Percentiles rank a stretch among this genome's conserved stretches.
Evolutionary conservation across 305 asterid species (phyloP).

Genomic region (Rubia peregrina): DNA sequence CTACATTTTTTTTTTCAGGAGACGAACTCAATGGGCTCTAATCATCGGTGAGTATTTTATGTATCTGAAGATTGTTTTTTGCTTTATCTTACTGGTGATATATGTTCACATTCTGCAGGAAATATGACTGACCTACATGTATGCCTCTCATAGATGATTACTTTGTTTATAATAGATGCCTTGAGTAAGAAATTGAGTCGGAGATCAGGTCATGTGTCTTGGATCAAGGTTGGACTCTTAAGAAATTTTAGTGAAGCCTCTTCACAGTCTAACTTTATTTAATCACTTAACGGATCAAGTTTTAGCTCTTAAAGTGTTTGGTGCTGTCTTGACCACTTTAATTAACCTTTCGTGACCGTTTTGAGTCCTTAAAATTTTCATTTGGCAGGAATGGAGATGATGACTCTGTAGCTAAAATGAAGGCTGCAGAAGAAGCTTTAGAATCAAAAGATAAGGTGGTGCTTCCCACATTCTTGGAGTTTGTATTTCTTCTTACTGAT

Average conservation of each 20-base stretch:
- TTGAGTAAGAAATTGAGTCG: background rate
- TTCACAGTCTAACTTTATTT: too few relatives aligned
- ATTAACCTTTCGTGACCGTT: background rate
- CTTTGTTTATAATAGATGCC: background rate
- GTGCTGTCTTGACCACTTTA: background rate
- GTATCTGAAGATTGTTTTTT: background rate
- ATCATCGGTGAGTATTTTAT: conserved; percentile 46
- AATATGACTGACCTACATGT: background rate
- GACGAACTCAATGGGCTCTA: conserved; percentile 39
- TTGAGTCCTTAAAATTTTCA: background rate
- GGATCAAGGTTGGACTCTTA: background rate
- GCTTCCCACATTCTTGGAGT: conserved; percentile 1
- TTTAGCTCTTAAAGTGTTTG: background rate
- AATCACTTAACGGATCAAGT: background rate
- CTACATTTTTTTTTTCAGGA: conserved; percentile 15
- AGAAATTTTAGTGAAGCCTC: too few relatives aligned
- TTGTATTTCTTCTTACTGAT: background rate
- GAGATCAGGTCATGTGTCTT: background rate
- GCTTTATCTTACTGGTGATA: conserved; percentile 8
- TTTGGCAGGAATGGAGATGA: conserved; percentile 51
- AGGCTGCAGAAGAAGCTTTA: conserved; percentile 70
- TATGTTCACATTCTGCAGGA: conserved; percentile 3
- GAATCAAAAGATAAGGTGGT: conserved; percentile 78
- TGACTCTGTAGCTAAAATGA: conserved; percentile 79
- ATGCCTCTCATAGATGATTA: background rate